Conservation (phyloP, 129 eudicot genomes). For the Centaurea solstitialis region DNA sequence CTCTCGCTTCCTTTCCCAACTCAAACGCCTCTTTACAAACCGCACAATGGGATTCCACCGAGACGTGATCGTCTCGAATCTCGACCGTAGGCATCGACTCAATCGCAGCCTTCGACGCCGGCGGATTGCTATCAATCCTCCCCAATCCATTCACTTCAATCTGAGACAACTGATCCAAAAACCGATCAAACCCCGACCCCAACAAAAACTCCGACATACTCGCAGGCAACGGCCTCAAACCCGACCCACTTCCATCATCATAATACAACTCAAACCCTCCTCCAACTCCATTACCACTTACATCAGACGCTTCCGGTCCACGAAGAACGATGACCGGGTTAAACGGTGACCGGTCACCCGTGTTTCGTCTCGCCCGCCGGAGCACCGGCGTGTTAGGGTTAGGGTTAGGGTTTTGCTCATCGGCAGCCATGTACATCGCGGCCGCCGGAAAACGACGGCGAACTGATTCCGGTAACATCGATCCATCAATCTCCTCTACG, state of each 20-base stretch:
- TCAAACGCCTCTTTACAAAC: conserved; percentile 88
- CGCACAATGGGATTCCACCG: conserved; percentile 47
- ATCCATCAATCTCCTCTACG: conserved; percentile 52
- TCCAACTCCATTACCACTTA: not conserved
- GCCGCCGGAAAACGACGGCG: conserved; percentile 28
- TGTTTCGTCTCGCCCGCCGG: conserved; percentile 43
- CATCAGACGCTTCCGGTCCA: conserved; percentile 26
- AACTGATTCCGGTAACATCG: conserved; percentile 15
- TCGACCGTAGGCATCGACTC: conserved; percentile 69
- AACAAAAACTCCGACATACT: conserved; percentile 70
- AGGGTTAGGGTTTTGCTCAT: conserved; percentile 16
- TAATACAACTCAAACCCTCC: conserved; percentile 60
- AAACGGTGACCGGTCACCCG: conserved; percentile 78
- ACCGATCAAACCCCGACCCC: conserved; percentile 81
- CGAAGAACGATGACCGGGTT: conserved; percentile 42
- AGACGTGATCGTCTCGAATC: conserved; percentile 46
- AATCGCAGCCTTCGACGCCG: conserved; percentile 83
- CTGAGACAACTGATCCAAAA: conserved; percentile 77
- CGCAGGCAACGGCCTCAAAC: conserved; percentile 60
- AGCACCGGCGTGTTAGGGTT: conserved; percentile 38
- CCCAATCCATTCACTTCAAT: conserved; percentile 78
- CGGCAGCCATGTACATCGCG: conserved; percentile 15
- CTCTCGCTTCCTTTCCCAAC: conserved; percentile 55
- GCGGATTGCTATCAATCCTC: conserved; percentile 53
- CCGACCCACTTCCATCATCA: conserved; percentile 71